Conservation (phyloP, 2,329 filamentous ascomycete species). For the Alternaria angustiovoidea region DNA sequence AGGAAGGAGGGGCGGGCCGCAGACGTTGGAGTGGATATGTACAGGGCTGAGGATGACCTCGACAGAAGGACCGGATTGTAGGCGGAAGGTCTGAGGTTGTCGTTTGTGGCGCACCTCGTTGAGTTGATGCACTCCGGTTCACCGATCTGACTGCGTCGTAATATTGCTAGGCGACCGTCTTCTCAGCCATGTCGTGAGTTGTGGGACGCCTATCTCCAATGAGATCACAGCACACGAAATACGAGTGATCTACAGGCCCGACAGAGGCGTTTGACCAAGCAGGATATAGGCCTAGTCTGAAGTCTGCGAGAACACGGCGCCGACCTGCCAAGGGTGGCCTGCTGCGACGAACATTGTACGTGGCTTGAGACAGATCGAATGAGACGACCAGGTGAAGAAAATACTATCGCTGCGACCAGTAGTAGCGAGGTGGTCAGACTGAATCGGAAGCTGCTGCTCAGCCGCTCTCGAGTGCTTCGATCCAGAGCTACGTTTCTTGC, state of each 20-base stretch:
- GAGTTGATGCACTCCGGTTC: conserved; percentile 19
- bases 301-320: conserved; percentile 12
- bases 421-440: conserved; percentile 8
- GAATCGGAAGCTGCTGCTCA: conserved; percentile 25
- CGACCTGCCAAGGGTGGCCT: conserved; percentile 15
- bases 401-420: conserved; percentile 13
- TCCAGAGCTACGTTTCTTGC: conserved; percentile 18
- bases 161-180: conserved; percentile 29
- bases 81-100: conserved; percentile 25
- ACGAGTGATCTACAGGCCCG: conserved; percentile 28
- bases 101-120: conserved; percentile 32
- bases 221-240: conserved; percentile 19
- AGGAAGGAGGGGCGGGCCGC: conserved; percentile 19
- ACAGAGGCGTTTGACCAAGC: conserved; percentile 20
- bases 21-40: conserved; percentile 26
- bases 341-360: conserved; percentile 15
- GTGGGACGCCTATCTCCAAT: conserved; percentile 40
- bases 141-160: conserved; percentile 37
- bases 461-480: conserved; percentile 20
- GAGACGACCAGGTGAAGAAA: not conserved
- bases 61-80: conserved; percentile 26
- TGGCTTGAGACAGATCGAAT: conserved; percentile 11
- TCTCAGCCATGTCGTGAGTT: conserved; percentile 35
- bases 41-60: conserved; percentile 39
- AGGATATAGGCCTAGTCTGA: conserved; percentile 1